Evolutionary conservation across 148 eudicot genomes (phyloP).

Genomic region (Limonium bicolor): DNA sequence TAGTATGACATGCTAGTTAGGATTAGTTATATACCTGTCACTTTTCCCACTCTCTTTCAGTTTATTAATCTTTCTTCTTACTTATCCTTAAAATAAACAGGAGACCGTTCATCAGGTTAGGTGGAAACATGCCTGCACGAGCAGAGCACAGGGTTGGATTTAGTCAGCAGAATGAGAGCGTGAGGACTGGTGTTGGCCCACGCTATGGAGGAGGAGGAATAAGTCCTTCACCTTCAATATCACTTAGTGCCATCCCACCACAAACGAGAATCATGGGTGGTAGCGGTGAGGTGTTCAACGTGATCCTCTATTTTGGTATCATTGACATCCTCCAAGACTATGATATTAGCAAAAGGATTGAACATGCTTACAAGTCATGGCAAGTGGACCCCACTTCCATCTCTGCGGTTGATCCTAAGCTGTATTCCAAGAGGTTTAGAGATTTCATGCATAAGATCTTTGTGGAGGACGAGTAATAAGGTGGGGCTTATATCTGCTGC

Average conservation of each 20-base stretch:
- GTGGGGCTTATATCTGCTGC: no score
- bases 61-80: no score
- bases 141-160: slow-evolving; percentile 8
- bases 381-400: slow-evolving; percentile 9
- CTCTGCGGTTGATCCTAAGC: slow-evolving; percentile 10
- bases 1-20: no score
- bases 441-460: slow-evolving; percentile 8
- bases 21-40: no score
- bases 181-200: slow-evolving; percentile 3
- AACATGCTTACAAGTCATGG: slow-evolving; percentile 11
- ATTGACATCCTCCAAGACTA: slow-evolving; percentile 10
- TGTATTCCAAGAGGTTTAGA: slow-evolving; percentile 8
- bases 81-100: background rate
- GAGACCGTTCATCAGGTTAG: slow-evolving; percentile 9
- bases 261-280: background rate
- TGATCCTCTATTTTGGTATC: slow-evolving; percentile 9
- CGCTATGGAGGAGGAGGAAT: background rate
- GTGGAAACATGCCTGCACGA: slow-evolving; percentile 11
- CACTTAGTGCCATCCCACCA: background rate
- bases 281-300: slow-evolving; percentile 3
- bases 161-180: background rate
- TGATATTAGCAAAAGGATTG: slow-evolving; percentile 9
- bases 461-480: slow-evolving; percentile 10
- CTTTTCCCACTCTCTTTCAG: no score
- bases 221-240: slow-evolving; percentile 21